Base-by-base conservation (phyloP, 208 protist species). In the Strigomonas galati region DNA sequence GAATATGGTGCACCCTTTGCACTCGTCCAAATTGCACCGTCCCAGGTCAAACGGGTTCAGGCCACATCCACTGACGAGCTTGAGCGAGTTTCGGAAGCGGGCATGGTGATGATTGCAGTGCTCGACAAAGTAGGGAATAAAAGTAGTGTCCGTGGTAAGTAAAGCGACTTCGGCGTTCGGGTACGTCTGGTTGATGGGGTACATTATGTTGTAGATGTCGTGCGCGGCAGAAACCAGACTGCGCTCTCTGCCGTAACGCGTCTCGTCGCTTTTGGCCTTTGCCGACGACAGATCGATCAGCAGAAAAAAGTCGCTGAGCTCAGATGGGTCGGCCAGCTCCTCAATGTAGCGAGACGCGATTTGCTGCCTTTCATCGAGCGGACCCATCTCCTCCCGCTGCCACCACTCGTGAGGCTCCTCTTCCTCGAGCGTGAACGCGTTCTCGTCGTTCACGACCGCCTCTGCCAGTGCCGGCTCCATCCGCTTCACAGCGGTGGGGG, bases 261-360 rank as follows among this genome's bases (percentile, higher is more conserved):
- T 86, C 26, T 84, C 81, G 51, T 78, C 67, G 27, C 70, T 69
- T 53, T 76, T 85, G 1, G 69, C 74, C 62, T 91, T 91, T 19
- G 84, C 84, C 15, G 84, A 75, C 3, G 84, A 79, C 14, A 93
- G 71, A 67, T 93, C 87, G 51, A 93, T 85, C 23, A 93, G 52
- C 48, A 93, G 64, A 67, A 93, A 89, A 64, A 91, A 84, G 63
- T 84, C 88, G 28, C 82, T 77, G 48, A 82, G 83, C 63, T 89
- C 84, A 35, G 89, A 72, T 6, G 87, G 84, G 71, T 93, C 78
- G 26, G 65, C 54, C 21, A 93, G 65, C 46, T 68, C 51, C 40
- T 80, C 61, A 17, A 93, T 62, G 28, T 55, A 21, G 24, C 58
- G 21, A 2, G 6, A 53, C 17, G 4, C 37, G 49, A 5, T 48